These are phyloP conservation scores for Purpureocillium lavendulum DNA, from an alignment of 2,329 filamentous ascomycete species.

Conservation along the genomic window DNA sequence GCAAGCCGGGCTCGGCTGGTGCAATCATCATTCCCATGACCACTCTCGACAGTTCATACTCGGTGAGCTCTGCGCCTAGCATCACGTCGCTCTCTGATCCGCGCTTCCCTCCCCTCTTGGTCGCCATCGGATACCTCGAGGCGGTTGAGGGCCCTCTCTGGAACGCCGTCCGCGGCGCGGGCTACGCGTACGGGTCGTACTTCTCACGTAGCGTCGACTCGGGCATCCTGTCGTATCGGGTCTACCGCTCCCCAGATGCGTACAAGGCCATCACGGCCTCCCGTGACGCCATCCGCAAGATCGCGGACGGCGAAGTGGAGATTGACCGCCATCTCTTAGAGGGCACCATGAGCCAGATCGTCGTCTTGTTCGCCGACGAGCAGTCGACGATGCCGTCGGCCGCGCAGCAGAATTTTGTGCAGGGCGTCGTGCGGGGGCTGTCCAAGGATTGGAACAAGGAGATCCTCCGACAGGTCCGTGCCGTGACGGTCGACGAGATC, in stretches of 20 bases:
- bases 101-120: conserved; percentile 72
- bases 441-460: conserved; percentile 69
- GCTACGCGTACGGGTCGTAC: conserved; percentile 81
- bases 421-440: conserved; percentile 69
- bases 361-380: conserved; percentile 78
- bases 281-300: conserved; percentile 63
- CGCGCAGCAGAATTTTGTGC: conserved; percentile 74
- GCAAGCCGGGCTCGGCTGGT: conserved; percentile 63
- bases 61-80: conserved; percentile 65
- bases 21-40: conserved; percentile 83
- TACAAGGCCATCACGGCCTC: conserved; percentile 78
- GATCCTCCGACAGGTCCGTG: conserved; percentile 68
- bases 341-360: conserved; percentile 82
- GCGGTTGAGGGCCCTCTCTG: conserved; percentile 90
- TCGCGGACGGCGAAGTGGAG: conserved; percentile 60
- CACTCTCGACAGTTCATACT: conserved; percentile 86
- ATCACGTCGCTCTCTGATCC: conserved; percentile 69
- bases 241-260: conserved; percentile 85
- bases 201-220: conserved; percentile 72
- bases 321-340: conserved; percentile 81
- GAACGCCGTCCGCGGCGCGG: conserved; percentile 86
- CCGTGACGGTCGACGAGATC: conserved; percentile 70
- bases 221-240: conserved; percentile 72
- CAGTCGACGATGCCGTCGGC: conserved; percentile 78
- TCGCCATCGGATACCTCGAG: conserved; percentile 86